Conservation (phyloP, 1,284 basidiomycete genomes). For the Austroboletus novae-zelandiae region DNA sequence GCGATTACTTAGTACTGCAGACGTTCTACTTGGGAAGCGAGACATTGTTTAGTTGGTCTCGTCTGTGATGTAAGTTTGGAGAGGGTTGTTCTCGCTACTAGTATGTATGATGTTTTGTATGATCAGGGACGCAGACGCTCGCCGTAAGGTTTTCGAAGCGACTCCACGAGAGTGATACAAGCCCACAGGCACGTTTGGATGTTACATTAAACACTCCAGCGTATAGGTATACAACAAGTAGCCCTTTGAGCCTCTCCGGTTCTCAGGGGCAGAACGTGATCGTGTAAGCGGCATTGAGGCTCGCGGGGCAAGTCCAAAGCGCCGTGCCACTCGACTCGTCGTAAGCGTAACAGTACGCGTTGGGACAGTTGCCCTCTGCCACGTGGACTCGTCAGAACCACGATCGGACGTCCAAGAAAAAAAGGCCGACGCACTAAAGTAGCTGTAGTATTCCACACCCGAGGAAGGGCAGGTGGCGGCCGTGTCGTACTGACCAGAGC, state of each 20-base stretch:
- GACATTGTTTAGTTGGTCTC: not conserved
- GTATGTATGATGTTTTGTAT: no score
- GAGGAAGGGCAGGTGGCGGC: slow-evolving; percentile 42
- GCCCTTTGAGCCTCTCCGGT: not conserved
- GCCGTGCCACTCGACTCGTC: slow-evolving; percentile 43
- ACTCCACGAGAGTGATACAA: no score
- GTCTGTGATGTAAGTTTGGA: no score
- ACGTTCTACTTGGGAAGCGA: slow-evolving; percentile 30
- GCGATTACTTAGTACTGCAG: slow-evolving; percentile 36
- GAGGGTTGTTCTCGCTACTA: no score
- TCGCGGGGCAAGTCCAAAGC: slow-evolving; percentile 37
- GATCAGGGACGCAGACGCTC: no score
- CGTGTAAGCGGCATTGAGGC: slow-evolving; percentile 34
- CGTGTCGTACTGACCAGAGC: slow-evolving; percentile 39
- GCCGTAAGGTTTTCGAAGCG: no score
- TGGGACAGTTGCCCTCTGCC: slow-evolving; percentile 39
- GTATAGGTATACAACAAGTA: no score
- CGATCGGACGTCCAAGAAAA: not conserved
- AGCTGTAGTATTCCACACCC: slow-evolving; percentile 44
- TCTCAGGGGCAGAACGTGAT: slow-evolving; percentile 40
- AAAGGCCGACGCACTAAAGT: slow-evolving; percentile 40
- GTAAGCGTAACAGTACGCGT: slow-evolving; percentile 47
- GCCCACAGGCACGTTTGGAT: no score
- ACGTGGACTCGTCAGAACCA: slow-evolving; percentile 2
- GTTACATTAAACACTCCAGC: no score